These are phyloP conservation scores for Solanum sejunctum DNA, from an alignment of 257 asterid genomes.

Conservation along the genomic window DNA sequence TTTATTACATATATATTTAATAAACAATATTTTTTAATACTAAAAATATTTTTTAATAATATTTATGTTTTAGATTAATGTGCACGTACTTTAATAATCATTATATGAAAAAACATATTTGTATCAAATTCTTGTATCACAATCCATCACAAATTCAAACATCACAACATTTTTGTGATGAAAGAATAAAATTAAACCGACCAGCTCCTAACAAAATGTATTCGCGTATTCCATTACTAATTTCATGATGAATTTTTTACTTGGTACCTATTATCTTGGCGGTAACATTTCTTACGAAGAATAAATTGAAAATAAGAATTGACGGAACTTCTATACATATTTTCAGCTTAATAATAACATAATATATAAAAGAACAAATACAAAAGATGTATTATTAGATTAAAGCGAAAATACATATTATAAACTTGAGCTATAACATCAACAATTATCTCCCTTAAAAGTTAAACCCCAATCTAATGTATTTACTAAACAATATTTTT, in stretches of 20 bases:
- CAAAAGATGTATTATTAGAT: no score
- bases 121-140: not conserved
- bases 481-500: not conserved
- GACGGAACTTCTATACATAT: not conserved
- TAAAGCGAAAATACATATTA: not conserved
- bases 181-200: not conserved
- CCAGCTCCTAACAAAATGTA: not conserved
- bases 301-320: not conserved
- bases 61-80: not conserved
- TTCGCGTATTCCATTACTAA: not conserved
- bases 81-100: not conserved
- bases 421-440: not conserved
- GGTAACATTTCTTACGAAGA: not conserved
- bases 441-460: not conserved
- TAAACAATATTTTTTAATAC: not conserved
- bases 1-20: not conserved
- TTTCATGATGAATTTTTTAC: not conserved
- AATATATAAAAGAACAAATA: not conserved
- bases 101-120: not conserved
- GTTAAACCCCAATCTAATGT: not conserved
- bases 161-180: not conserved
- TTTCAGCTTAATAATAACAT: not conserved
- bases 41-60: not conserved
- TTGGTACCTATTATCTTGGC: not conserved
- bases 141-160: not conserved